phyloP scores from a whole-genome alignment of 75 land plant genomes.

The Picea glauca region DNA sequence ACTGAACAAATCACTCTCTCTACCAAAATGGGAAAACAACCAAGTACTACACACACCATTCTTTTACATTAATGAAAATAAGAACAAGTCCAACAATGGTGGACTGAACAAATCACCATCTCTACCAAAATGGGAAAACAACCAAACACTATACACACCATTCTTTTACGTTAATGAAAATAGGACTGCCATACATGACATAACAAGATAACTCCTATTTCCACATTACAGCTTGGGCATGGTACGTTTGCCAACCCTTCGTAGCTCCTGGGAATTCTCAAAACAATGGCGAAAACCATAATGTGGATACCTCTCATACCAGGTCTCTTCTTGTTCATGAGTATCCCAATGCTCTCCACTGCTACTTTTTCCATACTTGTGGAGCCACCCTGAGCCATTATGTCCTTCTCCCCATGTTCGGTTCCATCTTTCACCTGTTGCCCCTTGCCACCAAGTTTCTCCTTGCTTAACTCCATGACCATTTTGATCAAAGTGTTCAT shows the following conservation, averaged over 20 bases:
- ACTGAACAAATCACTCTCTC: too few relatives aligned
- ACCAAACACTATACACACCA: too few relatives aligned
- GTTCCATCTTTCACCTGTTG: conserved; percentile 88
- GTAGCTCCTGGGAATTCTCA: conserved; percentile 78
- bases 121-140: too few relatives aligned
- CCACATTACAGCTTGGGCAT: conserved; percentile 14
- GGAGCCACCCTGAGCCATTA: conserved; percentile 94
- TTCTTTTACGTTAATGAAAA: too few relatives aligned
- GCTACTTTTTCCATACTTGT: conserved; percentile 98
- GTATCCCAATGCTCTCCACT: conserved; percentile 99
- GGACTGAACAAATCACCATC: too few relatives aligned
- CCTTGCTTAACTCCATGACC: conserved; percentile 89
- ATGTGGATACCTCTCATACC: conserved; percentile 92
- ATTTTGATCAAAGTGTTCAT: conserved; percentile 72
- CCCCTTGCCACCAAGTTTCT: conserved; percentile 98
- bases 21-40: too few relatives aligned
- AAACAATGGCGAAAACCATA: conserved; percentile 80
- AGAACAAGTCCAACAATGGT: too few relatives aligned
- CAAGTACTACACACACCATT: too few relatives aligned
- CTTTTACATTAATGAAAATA: too few relatives aligned
- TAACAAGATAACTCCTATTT: too few relatives aligned
- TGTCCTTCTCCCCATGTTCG: conserved; percentile 98
- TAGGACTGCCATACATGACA: too few relatives aligned
- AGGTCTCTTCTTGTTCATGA: conserved; percentile 79
- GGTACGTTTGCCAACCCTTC: conserved; percentile 50